A percentile compares a stretch with the other conserved stretches of the same genome.
These are phyloP conservation scores for Rhizopus delemar DNA, from an alignment of 371 early-diverging fungal species.

Conservation along the genomic window DNA sequence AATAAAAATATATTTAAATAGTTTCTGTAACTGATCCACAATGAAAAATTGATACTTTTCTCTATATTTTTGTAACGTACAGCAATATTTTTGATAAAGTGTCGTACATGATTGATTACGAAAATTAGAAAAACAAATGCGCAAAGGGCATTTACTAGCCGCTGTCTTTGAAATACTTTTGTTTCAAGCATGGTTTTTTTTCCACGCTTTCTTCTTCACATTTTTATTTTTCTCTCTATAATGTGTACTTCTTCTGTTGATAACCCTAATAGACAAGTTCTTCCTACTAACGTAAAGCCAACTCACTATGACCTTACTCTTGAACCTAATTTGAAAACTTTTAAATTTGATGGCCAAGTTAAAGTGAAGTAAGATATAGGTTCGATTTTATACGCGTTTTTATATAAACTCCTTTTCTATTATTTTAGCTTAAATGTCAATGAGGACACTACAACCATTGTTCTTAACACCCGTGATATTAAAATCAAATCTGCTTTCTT, in stretches of 20 bases:
- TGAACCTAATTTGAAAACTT: conserved; percentile 64
- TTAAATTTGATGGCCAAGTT: conserved; percentile 71
- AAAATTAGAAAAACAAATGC: no score
- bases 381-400: neutral
- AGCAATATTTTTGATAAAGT: no score
- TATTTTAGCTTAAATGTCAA: conserved; percentile 54
- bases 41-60: no score
- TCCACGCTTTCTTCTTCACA: conserved; percentile 1
- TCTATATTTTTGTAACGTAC: no score
- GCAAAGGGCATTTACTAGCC: no score
- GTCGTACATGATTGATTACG: no score
- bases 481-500: conserved; percentile 53
- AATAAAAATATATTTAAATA: no score
- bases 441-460: conserved; percentile 61
- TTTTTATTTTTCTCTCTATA: neutral
- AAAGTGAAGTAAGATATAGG: conserved; percentile 46
- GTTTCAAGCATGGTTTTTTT: neutral
- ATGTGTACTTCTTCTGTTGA: conserved; percentile 26
- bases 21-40: no score
- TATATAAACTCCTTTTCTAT: neutral
- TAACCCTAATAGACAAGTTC: conserved; percentile 53
- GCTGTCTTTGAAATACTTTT: no score
- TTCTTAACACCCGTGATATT: conserved; percentile 64
- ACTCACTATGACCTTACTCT: conserved; percentile 72
- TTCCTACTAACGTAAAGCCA: conserved; percentile 75